Evolutionary conservation across 2,329 filamentous ascomycete genomes (phyloP), one percentile per base, ranked within the genome.

Genomic region (Corynespora cassiicola): DNA sequence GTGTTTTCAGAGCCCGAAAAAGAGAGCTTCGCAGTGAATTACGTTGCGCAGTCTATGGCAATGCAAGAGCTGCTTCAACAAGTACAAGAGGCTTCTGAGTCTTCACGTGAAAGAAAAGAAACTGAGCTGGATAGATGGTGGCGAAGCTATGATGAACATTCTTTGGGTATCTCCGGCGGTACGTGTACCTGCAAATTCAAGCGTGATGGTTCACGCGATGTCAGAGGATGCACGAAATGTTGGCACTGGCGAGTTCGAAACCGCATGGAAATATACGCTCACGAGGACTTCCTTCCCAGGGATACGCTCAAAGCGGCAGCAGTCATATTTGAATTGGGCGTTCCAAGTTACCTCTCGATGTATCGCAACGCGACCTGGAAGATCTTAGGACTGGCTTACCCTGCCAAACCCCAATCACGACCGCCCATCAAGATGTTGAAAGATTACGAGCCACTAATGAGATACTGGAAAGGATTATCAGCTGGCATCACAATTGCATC

Each of bases 321-420:
- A 0, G 58, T 78, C 0, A 42, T 81, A 2, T 79, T 82, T 31
- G 80, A 83, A 46, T 62, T 82, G 3, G 37, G 32, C 1, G 59
- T 67, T 15, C 79, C 79, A 0, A 28, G 38, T 2, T 62, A 57
- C 9, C 68, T 80, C 11, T 56, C 59, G 2, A 55, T 58, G 1
- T 84, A 81, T 57, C 70, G 80, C 6, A 67, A 78, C 35, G 59
- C 66, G 5, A 79, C 75, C 1, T 81, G 75, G 75, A 58, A 44
- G 10, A 70, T 80, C 3, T 40, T 77, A 6, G 65, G 51, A 7
- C 41, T 77, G 10, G 69, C 63, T 58, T 24, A 48, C 22, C 42
- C 37, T 29, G 3, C 20, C 38, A 49, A 41, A 31, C 40, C 44
- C 12, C 25, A 5, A 8, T 33, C 50, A 11, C 12, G 11, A 22